These are phyloP conservation scores for Globisporangium nodosum DNA, from an alignment of 352 stramenopile species.

Conservation along the genomic window DNA sequence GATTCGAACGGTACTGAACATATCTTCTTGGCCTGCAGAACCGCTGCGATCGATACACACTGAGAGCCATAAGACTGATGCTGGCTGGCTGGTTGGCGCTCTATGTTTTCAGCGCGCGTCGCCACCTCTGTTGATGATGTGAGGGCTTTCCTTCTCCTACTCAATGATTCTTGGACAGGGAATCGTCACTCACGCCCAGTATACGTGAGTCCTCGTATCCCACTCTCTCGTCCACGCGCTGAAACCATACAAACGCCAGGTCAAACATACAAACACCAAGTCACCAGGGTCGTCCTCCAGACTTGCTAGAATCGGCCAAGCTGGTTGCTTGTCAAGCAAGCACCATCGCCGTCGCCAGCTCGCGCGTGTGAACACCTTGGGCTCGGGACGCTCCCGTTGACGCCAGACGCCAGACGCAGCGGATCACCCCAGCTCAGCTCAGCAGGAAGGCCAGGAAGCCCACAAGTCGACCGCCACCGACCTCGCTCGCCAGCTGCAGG, in stretches of 20 bases:
- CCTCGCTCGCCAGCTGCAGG: too few species aligned
- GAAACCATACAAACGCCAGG: constrained; percentile 1
- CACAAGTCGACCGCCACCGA: too few species aligned
- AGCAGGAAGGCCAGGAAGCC: too few species aligned
- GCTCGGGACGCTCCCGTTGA: too few species aligned
- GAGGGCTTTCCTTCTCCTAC: not conserved
- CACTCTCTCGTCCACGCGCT: not conserved
- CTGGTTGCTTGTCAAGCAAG: not conserved
- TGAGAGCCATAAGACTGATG: too few species aligned
- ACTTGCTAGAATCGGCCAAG: not conserved
- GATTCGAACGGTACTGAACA: not conserved
- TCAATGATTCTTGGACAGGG: not conserved
- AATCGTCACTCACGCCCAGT: not conserved
- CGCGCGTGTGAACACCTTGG: not conserved
- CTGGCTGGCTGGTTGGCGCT: not conserved
- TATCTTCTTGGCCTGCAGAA: too few species aligned
- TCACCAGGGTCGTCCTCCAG: not conserved
- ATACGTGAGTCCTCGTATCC: not conserved
- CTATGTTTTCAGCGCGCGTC: not conserved
- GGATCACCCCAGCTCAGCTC: too few species aligned
- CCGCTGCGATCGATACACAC: too few species aligned
- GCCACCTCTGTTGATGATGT: not conserved
- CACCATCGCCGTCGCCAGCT: constrained; percentile 1
- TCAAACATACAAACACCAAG: not conserved
- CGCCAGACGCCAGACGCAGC: too few species aligned